These are phyloP conservation scores for Citrullus amarus DNA, from an alignment of 306 rosid species.

Conservation along the genomic window DNA sequence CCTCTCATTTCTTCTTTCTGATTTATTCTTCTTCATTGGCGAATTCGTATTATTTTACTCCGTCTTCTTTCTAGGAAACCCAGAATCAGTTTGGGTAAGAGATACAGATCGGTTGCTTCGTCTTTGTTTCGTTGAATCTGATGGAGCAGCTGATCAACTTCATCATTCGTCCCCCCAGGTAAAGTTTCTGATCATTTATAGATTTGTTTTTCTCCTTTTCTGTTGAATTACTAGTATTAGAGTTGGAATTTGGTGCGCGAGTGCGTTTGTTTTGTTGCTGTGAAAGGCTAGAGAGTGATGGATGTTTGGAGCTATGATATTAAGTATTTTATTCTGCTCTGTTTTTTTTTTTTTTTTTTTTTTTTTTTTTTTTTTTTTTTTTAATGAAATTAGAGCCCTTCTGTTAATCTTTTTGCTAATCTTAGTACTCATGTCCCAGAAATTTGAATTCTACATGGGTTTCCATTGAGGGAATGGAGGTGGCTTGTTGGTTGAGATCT, in stretches of 20 bases:
- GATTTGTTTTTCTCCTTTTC: not conserved
- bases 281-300: not conserved
- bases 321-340: not conserved
- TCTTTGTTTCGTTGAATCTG: constrained; percentile 13
- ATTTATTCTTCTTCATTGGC: not conserved
- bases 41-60: not conserved
- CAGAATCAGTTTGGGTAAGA: not conserved
- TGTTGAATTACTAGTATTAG: not conserved
- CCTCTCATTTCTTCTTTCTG: not conserved
- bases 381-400: not conserved
- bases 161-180: constrained; percentile 59
- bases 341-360: not conserved
- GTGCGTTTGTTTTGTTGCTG: not conserved
- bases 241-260: not conserved
- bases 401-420: not conserved
- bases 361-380: too few species aligned
- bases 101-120: not conserved
- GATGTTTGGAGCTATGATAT: not conserved
- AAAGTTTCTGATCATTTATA: not conserved
- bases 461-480: not conserved
- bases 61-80: not conserved
- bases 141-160: constrained; percentile 61
- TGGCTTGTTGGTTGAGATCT: constrained; percentile 1
- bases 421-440: not conserved
- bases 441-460: not conserved